phyloP scores from a whole-genome alignment of 768 basidiomycete species.

The Psilocybe sp. region DNA sequence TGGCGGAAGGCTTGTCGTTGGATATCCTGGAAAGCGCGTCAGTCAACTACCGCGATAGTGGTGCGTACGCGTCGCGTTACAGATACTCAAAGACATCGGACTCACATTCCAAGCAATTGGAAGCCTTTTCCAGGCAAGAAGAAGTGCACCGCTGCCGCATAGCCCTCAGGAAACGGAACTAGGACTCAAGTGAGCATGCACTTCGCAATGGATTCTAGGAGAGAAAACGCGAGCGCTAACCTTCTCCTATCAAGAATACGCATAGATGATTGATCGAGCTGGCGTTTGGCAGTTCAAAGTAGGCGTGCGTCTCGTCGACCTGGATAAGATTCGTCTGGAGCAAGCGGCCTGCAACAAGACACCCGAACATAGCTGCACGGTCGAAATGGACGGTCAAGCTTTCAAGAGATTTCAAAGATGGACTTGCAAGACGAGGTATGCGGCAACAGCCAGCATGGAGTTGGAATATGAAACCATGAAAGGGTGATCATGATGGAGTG shows the following conservation, averaged over 20 bases:
- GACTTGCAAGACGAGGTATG: neutral
- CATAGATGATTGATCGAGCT: slow-evolving; percentile 81
- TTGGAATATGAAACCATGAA: too few relatives aligned
- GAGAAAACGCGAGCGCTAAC: slow-evolving; percentile 34
- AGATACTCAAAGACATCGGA: slow-evolving; percentile 4
- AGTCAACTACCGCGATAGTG: neutral
- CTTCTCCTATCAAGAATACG: slow-evolving; percentile 78
- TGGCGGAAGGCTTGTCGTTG: slow-evolving; percentile 87
- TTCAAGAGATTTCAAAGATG: neutral
- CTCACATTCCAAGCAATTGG: slow-evolving; percentile 82
- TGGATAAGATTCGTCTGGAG: slow-evolving; percentile 80
- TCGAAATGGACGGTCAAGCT: neutral
- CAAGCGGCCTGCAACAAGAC: slow-evolving; percentile 73
- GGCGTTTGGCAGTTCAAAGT: slow-evolving; percentile 71
- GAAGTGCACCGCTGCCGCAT: slow-evolving; percentile 82
- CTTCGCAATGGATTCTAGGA: slow-evolving; percentile 1
- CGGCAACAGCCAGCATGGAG: neutral
- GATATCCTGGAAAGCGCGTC: slow-evolving; percentile 59
- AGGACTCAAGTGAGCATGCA: neutral
- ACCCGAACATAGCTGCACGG: slow-evolving; percentile 62
- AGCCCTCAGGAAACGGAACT: slow-evolving; percentile 83
- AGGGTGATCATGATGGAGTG: too few relatives aligned
- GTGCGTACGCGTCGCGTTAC: neutral
- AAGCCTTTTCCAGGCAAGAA: slow-evolving; percentile 87
- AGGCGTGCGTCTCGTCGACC: slow-evolving; percentile 79